phyloP scores from a whole-genome alignment of 2,329 filamentous ascomycete species.

The Ophiostoma pallidulum region DNA sequence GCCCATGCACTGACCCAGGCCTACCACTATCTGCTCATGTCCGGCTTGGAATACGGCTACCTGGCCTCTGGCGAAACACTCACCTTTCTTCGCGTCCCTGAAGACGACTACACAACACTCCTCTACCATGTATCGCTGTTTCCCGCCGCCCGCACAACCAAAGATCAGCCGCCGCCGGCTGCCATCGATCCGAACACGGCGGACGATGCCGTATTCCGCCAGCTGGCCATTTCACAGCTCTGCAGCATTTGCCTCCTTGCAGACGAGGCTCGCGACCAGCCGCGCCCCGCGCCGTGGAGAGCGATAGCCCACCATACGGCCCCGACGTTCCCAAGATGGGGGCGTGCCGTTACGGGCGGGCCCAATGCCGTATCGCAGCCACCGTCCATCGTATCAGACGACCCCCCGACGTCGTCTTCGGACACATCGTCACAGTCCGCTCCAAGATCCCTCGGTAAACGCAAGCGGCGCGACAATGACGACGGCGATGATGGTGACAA shows the following conservation, averaged over 20 bases:
- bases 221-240: neutral
- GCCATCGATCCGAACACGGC: neutral
- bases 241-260: neutral
- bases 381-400: neutral
- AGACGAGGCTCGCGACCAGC: neutral
- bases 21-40: conserved; percentile 5
- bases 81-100: neutral
- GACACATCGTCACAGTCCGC: neutral
- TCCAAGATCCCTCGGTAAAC: neutral
- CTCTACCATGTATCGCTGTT: neutral
- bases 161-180: no score
- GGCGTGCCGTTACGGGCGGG: no score
- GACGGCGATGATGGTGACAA: neutral
- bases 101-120: neutral
- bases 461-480: neutral
- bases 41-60: conserved; percentile 2
- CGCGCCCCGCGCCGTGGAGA: no score
- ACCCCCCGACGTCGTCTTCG: neutral
- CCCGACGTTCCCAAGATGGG: no score
- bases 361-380: neutral
- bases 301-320: neutral
- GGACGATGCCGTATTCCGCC: no score
- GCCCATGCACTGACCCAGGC: neutral
- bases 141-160: no score
- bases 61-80: conserved; percentile 3